These are phyloP conservation scores for Alternaria arborescens DNA, from an alignment of 2,329 filamentous ascomycete species.

Conservation along the genomic window DNA sequence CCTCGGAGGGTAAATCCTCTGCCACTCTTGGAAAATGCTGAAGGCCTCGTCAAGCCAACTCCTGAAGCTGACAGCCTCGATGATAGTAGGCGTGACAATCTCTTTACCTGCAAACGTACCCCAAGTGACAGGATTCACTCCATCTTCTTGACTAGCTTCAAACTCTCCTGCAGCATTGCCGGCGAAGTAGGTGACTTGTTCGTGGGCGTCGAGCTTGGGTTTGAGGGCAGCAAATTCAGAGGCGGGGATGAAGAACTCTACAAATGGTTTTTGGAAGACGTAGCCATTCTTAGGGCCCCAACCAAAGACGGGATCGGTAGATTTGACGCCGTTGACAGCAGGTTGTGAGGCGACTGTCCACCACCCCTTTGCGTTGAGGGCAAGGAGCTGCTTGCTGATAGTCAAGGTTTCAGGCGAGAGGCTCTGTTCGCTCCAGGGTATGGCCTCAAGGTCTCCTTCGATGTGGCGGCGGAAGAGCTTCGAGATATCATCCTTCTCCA, in stretches of 20 bases:
- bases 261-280: conserved; percentile 98
- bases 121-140: conserved; percentile 95
- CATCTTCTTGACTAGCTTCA: conserved; percentile 69
- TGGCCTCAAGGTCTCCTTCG: conserved; percentile 77
- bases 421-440: conserved; percentile 94
- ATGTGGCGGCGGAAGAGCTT: conserved; percentile 83
- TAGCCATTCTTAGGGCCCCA: conserved; percentile 95
- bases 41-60: conserved; percentile 97
- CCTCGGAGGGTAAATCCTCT: conserved; percentile 80
- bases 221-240: conserved; percentile 75
- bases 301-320: conserved; percentile 80
- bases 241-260: conserved; percentile 89
- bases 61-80: conserved; percentile 91
- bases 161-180: conserved; percentile 82
- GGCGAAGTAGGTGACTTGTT: conserved; percentile 86
- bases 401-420: conserved; percentile 82
- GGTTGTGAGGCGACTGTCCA: conserved; percentile 98
- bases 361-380: conserved; percentile 84
- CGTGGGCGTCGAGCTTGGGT: conserved; percentile 70
- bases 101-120: conserved; percentile 95
- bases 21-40: conserved; percentile 94
- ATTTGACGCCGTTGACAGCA: conserved; percentile 85
- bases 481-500: conserved; percentile 74
- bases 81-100: conserved; percentile 95
- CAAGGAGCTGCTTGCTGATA: conserved; percentile 78